Base-by-base conservation (phyloP, 805 yeast genomes). In the Yueomyces sinensis region DNA sequence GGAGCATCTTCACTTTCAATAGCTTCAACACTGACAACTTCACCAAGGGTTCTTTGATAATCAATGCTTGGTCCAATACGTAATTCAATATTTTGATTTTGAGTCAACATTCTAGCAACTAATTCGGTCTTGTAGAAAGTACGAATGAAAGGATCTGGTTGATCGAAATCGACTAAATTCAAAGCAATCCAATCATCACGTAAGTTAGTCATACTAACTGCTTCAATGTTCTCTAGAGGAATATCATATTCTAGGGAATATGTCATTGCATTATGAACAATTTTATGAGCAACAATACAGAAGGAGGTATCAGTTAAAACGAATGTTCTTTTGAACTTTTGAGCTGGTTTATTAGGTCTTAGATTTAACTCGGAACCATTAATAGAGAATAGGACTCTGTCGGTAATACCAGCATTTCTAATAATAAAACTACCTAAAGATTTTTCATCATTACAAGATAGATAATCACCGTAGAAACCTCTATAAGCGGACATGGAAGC, bases 141-240 rank as follows among this genome's bases (percentile, higher is more conserved):
- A 57, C 81, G 81, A 41, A 91, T 63, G 38, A 91, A 72, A 11
- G 82, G 68, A 58, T 89, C 98, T 1, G 95, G 84, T 34, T 66
- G 69, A 2, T 55, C 49, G 4, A 59, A 46, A 27, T 54, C 42
- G 9, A 46, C 41, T 28, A 61, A 41, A 2, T 65, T 59, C 7
- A 62, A 39, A 1, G 94, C 91, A 23, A 87, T 55, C 98, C 98
- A 89, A 49, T 86, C 91, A 58, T 89, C 98, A 43, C 86, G 91
- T 36, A 74, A 63, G 31, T 68, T 72, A 0, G 95, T 81, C 44
- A 91, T 49, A 4, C 76, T 76, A n/a, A 83, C 70, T 38, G 71
- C 70, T 19, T 62, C 65, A 35, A 89, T 76, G 4, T 68, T 61
- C 9, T 64, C 54, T 2, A 83, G 62, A 7, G 82, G 71, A 32